A percentile compares a stretch with the other conserved stretches of the same genome.
Conservation (phyloP, 495 filamentous ascomycete species). For the Antarctomyces pellizariae region DNA sequence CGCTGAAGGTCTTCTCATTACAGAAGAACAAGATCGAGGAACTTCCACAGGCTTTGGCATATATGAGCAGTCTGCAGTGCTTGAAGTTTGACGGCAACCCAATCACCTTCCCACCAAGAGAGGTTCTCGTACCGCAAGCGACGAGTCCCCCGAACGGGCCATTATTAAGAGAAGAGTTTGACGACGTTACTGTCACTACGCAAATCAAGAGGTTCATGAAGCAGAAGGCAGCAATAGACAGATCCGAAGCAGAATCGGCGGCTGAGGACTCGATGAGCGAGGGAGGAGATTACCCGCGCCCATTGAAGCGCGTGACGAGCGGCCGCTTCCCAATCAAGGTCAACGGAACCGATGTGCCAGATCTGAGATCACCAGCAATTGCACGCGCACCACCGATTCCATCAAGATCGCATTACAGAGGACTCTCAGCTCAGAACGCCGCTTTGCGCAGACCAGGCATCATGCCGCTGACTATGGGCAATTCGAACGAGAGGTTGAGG, state of each 20-base stretch:
- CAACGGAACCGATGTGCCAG: slow-evolving; percentile 30
- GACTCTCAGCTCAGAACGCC: slow-evolving; percentile 48
- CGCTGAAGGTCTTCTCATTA: slow-evolving; percentile 53
- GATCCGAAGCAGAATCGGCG: slow-evolving; percentile 35
- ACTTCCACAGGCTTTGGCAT: slow-evolving; percentile 59
- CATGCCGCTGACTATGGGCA: slow-evolving; percentile 41
- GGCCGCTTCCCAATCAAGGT: slow-evolving; percentile 71
- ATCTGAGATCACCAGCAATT: slow-evolving; percentile 38
- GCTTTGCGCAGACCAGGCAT: slow-evolving; percentile 40
- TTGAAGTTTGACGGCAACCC: slow-evolving; percentile 78
- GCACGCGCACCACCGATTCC: slow-evolving; percentile 49
- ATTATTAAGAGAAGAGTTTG: slow-evolving; percentile 22
- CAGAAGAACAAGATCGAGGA: slow-evolving; percentile 69
- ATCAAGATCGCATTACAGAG: slow-evolving; percentile 52
- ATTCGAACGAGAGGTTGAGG: slow-evolving; percentile 55
- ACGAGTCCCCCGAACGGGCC: slow-evolving; percentile 22
- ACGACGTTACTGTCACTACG: slow-evolving; percentile 43
- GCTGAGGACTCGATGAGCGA: slow-evolving; percentile 45
- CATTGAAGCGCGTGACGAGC: slow-evolving; percentile 46
- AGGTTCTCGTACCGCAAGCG: slow-evolving; percentile 25
- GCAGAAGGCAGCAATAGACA: slow-evolving; percentile 26
- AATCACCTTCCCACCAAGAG: slow-evolving; percentile 40
- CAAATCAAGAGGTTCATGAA: slow-evolving; percentile 61
- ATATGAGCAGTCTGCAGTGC: slow-evolving; percentile 72
- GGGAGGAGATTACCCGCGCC: slow-evolving; percentile 46